These are phyloP conservation scores for Dendrobium officinale DNA, from an alignment of 106 monocot species.

Conservation along the genomic window DNA sequence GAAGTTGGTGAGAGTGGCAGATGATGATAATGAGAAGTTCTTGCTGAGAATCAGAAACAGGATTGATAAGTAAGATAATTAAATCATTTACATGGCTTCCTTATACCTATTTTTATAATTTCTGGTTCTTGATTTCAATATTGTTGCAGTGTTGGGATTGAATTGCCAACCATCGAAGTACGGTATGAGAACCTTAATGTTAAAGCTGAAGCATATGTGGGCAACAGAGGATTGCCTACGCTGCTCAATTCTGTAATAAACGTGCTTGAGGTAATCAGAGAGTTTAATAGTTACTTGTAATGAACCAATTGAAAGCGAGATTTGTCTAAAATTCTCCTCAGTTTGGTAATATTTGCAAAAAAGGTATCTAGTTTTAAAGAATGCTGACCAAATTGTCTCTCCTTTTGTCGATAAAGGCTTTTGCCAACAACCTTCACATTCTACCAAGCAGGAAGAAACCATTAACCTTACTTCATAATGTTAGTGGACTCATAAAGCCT, in stretches of 20 bases:
- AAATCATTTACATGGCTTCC: too few relatives aligned
- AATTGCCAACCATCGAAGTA: not conserved
- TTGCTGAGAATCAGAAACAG: conserved; percentile 28
- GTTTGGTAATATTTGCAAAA: too few relatives aligned
- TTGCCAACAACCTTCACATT: conserved; percentile 26
- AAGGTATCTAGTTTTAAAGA: not conserved
- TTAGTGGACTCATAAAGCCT: conserved; percentile 48
- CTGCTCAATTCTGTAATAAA: not conserved
- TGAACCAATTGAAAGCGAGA: too few relatives aligned
- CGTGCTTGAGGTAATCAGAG: not conserved
- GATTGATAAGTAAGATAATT: conserved; percentile 18
- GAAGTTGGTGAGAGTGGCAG: conserved; percentile 20
- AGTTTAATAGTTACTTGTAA: not conserved
- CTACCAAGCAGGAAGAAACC: conserved; percentile 37
- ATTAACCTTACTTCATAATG: conserved; percentile 31
- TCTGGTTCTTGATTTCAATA: not conserved
- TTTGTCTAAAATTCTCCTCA: too few relatives aligned
- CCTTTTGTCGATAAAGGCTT: conserved; percentile 7
- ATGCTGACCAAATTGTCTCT: not conserved
- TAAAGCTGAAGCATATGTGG: not conserved
- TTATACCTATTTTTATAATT: not conserved
- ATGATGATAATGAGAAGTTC: conserved; percentile 35
- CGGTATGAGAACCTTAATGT: not conserved
- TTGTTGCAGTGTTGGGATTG: not conserved
- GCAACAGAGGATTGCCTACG: conserved; percentile 5